Evolutionary conservation across 768 basidiomycete genomes (phyloP), one percentile per base, ranked within the genome.

Genomic region (Amanita fuliginea): DNA sequence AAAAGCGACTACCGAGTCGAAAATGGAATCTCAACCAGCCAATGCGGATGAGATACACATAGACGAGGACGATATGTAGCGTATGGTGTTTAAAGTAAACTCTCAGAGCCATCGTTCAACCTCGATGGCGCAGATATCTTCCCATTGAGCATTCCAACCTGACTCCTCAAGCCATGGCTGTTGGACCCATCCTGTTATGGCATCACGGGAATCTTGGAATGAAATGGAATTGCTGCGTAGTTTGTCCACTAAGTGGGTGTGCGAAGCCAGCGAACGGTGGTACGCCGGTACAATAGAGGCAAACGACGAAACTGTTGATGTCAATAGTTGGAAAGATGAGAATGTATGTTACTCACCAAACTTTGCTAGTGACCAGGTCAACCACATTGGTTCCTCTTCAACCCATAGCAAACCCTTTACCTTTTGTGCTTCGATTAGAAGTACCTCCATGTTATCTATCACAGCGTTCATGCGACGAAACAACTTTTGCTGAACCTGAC

Each of bases 21-120:
- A 46, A 26, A 51, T 54, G 11, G 57, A 59, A 37, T 60, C 56
- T 46, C 60, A 62, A 51, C 65, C 60, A 24, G 59, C 56, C 48
- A 92, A 93, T 60, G 77, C 67, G 37, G 90, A 92, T 51, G 90
- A 93, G 67, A 93, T 93, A 52, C 86, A 84, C 53, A 90, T 92
- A 57, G 86, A 90, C 59, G 89, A 91, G 46, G 86, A 89, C 56
- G 83, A 84, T 59, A 59, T 73, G 63, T 76, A 71, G 22, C 39
- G 64, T 47, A 46, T 35, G 32, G 30, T 40, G 16, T 30, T 43
- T 30, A 50, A 13, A 21, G 28, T 50, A 11, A 43, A 24, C 26
- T 56, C 51, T 76, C n/a, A n/a, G n/a, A n/a, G 66, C 85, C 87
- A 88, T 47, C 76, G 72, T 57, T 86, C 84, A 51, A 90, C 74